phyloP scores from a whole-genome alignment of 805 yeast genomes.

The Komagataella phaffii region DNA sequence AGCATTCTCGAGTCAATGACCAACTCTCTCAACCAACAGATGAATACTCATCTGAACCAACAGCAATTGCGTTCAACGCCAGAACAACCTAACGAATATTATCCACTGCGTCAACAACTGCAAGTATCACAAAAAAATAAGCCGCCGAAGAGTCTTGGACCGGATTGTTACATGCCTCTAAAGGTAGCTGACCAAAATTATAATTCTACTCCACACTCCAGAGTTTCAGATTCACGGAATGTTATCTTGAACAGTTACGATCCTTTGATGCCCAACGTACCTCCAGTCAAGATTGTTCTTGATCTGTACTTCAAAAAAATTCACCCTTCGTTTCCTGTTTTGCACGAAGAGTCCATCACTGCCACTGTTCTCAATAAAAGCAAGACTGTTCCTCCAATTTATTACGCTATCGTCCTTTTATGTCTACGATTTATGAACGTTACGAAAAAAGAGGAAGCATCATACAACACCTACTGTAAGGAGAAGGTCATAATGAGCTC shows the following conservation, averaged over 20 bases:
- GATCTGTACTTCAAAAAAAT: constrained; percentile 3
- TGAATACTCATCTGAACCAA: not conserved
- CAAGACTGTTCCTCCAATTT: not conserved
- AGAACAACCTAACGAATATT: not conserved
- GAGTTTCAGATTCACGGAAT: not conserved
- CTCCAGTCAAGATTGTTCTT: not conserved
- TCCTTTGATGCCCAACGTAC: constrained; percentile 1
- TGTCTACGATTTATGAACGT: constrained; percentile 6
- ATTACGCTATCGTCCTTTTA: constrained; percentile 9
- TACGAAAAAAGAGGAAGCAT: constrained; percentile 1
- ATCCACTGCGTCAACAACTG: not conserved
- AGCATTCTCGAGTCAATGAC: not conserved
- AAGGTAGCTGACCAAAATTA: not conserved
- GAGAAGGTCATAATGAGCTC: constrained; percentile 10
- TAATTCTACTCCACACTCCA: not conserved
- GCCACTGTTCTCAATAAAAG: not conserved
- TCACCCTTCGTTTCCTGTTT: constrained; percentile 5
- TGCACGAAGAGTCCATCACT: constrained; percentile 2
- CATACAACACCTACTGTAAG: constrained; percentile 6
- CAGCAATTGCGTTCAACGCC: not conserved
- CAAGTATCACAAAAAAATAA: too few species aligned
- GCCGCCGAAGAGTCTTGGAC: not conserved
- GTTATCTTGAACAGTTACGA: not conserved
- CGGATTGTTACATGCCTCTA: not conserved
- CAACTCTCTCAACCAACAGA: not conserved